Base-by-base conservation (phyloP, 192 early-diverging fungal species). In the Coemansia sp. region DNA sequence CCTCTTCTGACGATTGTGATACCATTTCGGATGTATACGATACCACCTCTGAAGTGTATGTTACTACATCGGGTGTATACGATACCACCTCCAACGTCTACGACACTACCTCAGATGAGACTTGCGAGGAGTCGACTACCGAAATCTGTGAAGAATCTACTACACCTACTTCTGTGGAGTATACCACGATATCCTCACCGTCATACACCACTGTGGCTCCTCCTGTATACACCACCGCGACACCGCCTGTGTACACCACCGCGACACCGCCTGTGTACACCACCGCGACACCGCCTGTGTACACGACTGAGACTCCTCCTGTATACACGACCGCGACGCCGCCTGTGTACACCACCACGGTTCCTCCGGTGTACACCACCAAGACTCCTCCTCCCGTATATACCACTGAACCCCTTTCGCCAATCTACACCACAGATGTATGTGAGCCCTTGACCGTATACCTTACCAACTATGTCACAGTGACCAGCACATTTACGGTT, bases 371-470 rank as follows among this genome's bases (percentile, higher is more conserved):
- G 5, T 64, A 64, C 36, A 15, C 63, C 2, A 64, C 63, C 7
- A 9, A 2, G 35, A 18, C 26, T 24, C 64, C 64, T 5, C 57
- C 57, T 24, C 64, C 64, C 3, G 64, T 58, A 3, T 57, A 55
- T 21, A 21, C 51, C 48, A 49, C 63, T 15, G 33, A 36, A 2
- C 0, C 2, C 4, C 1, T 33, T 24, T 35, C 33, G 0, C 34
- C 63, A 15, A 56, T 62, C 6, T 65, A 71, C 58, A 65, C 73
- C 7, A 69, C 73, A 10, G 58, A 53, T 1, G 60, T 63, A 12
- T 67, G 65, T 18, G 68, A 58, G 46, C 61, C 75, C 11, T 34
- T 34, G 15, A 77, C 75, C 11, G 69, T 67, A 16, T 18, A 46
- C 20, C 23, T 67, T 9, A 73, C 71, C 20, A 26, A 67, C 12